Evolutionary conservation across 106 monocot genomes (phyloP).

Genomic region (Platanthera zijinensis): DNA sequence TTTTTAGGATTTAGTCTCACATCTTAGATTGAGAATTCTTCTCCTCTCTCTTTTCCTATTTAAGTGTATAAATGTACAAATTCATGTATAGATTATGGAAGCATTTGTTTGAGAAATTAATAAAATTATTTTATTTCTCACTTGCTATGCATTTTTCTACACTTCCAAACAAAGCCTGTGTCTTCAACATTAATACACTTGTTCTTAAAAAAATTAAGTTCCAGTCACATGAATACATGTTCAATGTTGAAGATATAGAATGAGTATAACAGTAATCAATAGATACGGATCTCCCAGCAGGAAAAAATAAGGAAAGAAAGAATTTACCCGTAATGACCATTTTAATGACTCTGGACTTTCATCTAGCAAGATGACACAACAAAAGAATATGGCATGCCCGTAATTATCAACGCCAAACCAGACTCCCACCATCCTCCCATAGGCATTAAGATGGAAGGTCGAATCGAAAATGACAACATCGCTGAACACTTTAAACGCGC

Average conservation of each 20-base stretch:
- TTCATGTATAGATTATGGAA: too few relatives aligned
- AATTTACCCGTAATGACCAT: slow-evolving; percentile 76
- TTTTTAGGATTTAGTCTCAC: too few relatives aligned
- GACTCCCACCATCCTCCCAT: slow-evolving; percentile 46
- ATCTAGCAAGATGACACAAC: slow-evolving; percentile 61
- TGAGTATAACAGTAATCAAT: neutral
- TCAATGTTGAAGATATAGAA: neutral
- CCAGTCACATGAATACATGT: neutral
- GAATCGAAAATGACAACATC: slow-evolving; percentile 76
- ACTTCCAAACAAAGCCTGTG: too few relatives aligned
- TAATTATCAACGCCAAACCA: slow-evolving; percentile 84
- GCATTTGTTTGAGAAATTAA: too few relatives aligned
- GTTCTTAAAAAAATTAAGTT: too few relatives aligned
- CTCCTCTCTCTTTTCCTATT: too few relatives aligned
- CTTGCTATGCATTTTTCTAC: too few relatives aligned
- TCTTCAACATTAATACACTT: too few relatives aligned
- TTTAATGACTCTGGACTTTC: slow-evolving; percentile 42
- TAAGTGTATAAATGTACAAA: too few relatives aligned
- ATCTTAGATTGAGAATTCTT: too few relatives aligned
- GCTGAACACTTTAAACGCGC: slow-evolving; percentile 57
- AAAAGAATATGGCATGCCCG: slow-evolving; percentile 63
- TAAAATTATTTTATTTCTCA: too few relatives aligned
- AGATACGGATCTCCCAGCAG: neutral
- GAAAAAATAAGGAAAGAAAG: neutral
- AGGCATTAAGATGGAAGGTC: slow-evolving; percentile 38